Evolutionary conservation across 345 rosid species (phyloP), one percentile per base, ranked within the genome.

Genomic region (Acer negundo): DNA sequence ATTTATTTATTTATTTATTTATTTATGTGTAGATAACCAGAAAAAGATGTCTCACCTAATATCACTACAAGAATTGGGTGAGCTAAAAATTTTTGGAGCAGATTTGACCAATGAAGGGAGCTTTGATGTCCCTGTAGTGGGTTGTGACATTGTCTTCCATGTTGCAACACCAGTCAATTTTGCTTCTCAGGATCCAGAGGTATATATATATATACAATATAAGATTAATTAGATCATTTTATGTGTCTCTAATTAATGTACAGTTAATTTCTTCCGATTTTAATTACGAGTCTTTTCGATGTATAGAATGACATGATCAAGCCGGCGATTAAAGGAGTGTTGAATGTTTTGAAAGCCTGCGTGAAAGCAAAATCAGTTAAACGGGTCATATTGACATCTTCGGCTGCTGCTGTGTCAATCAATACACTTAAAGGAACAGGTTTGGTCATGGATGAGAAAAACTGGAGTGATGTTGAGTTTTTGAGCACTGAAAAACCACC

Each of bases 141-240:
- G 93, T 5, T 93, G 91, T 73, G 88, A 90, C 58, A 42, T 86
- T n/a, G 87, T 95, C 70, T 95, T 95, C 94, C 99, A 88, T 72
- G 90, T 95, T 35, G 99, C 99, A 7, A 93, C 98, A 7, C 99
- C 98, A 0, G 92, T 93, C 75, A 90, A 90, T 82, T 93, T 95
- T 69, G 84, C 88, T 68, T 91, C 99, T 15, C 10, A 89, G 51
- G 97, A 96, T 83, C 98, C 97, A 0, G 97, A 96, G 98, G 99
- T 91, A 51, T 55, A 24, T 35, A 35, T 35, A 35, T 35, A 35
- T 3, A 68, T 28, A 28, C 3, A 23, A 65, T 31, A 24, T 17
- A 17, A 53, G 38, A 35, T 35, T 35, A 35, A 35, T 4, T 35
- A 35, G 11, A 42, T 42, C 46, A 42, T 42, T 7, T 42, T 6